Base-by-base conservation (phyloP, 140 eudicot genomes). In the Bidens hawaiensis region DNA sequence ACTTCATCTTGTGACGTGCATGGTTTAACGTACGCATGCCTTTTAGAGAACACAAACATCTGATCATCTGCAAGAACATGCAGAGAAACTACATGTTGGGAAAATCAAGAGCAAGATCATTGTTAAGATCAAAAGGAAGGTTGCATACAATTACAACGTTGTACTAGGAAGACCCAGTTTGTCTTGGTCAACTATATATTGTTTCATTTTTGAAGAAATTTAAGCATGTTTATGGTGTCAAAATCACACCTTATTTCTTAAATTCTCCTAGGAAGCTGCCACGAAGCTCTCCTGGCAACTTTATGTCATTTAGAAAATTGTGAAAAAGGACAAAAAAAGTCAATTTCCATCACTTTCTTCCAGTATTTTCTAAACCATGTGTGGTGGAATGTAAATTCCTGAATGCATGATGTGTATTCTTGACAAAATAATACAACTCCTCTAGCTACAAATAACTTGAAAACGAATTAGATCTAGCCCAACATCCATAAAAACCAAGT, bases 371-470 rank as follows among this genome's bases (percentile, higher is more conserved):
- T 1, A 28, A 21, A 19, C 55, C 9, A 55, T 53, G 72, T 64
- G 53, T 60, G 75, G 68, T 24, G 75, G 22, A 17, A 26, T 48
- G 68, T 5, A 70, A 33, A 18, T 70, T 70, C 75, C 69, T 24
- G 2, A 16, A 33, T 46, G 0, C 57, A 23, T 46, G 22, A 21
- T 28, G 22, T 7, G 34, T 43, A 27, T 42, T 40, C 42, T 40
- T 28, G 12, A 36, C 43, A 36, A 1, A 36, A 36, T 8, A 19
- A 28, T 4, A 3, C 26, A 25, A 1, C 2, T 3, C 3, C 5
- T n/a, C n/a, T n/a, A n/a, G n/a, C 72, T 64, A 64, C 72, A 72
- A 31, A 64, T 72, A 64, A 34, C 72, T 45, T 24, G 22, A 55
- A 22, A 30, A n/a, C n/a, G n/a, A n/a, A n/a, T n/a, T n/a, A 26